Evolutionary conservation across 1,284 basidiomycete species (phyloP).

Genomic region (Paramarasmius palmivorus): DNA sequence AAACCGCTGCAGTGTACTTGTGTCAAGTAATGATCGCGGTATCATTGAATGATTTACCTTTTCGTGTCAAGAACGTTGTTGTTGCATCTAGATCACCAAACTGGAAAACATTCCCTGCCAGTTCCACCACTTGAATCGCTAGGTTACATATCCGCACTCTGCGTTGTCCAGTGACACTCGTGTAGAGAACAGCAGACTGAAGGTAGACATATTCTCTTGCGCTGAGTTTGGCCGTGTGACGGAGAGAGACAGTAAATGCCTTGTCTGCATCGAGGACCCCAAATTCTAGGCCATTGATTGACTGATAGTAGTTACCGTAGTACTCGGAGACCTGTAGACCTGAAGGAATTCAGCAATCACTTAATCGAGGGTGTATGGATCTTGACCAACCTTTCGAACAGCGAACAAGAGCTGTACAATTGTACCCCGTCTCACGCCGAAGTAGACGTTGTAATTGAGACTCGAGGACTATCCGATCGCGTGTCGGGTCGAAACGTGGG

Average conservation of each 20-base stretch:
- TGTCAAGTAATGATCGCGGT: neutral
- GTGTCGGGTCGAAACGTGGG: conserved; percentile 79
- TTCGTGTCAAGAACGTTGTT: conserved; percentile 75
- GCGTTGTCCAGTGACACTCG: conserved; percentile 76
- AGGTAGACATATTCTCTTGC: conserved; percentile 80
- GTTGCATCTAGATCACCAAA: conserved; percentile 91
- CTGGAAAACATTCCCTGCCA: conserved; percentile 92
- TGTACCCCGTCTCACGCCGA: conserved; percentile 77
- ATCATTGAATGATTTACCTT: conserved; percentile 50
- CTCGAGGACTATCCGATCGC: conserved; percentile 69
- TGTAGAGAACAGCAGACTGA: conserved; percentile 93
- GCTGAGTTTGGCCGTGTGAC: conserved; percentile 71
- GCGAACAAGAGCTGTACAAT: conserved; percentile 81
- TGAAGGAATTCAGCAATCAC: conserved; percentile 27
- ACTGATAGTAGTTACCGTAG: conserved; percentile 82
- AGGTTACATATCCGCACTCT: conserved; percentile 88
- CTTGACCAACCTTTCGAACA: conserved; percentile 75
- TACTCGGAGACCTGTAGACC: conserved; percentile 75
- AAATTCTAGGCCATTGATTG: conserved; percentile 78
- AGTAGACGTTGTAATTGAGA: conserved; percentile 78
- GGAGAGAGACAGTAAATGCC: conserved; percentile 62
- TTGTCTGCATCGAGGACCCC: conserved; percentile 79
- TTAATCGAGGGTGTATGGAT: neutral
- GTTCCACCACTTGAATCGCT: conserved; percentile 75
- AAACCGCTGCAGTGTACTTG: conserved; percentile 56